Evolutionary conservation across 2,329 filamentous ascomycete genomes (phyloP), one percentile per base, ranked within the genome.

Genomic region (Didymellaceae sp.): DNA sequence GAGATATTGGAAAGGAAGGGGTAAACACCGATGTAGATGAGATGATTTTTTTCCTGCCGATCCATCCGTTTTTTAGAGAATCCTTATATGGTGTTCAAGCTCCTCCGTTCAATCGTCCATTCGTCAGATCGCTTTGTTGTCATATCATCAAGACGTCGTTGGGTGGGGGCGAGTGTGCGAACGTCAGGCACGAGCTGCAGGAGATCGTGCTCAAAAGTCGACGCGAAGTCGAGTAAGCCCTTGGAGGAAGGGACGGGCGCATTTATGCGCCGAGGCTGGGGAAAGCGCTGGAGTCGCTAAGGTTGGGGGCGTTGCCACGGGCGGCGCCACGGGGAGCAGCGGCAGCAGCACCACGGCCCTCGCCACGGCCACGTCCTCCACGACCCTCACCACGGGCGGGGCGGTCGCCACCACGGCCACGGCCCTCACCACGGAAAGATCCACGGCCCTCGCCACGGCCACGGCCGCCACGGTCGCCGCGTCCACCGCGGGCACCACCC

Each of bases 361-460:
- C 44, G 35, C 44, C 72, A 59, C 71, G 80, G 58, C 82, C 79
- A 60, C 80, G 76, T 64, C 79, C 69, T 38, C 80, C 78, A 68
- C 80, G 77, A 57, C 80, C 76, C 55, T 73, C 71, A 42, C 62
- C 62, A 66, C 80, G 77, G 28, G 44, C 44, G 58, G 81, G 77
- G 52, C 80, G 76, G 57, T 71, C 65, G 54, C 77, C 73, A 54
- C 78, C 82, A 53, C 82, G 81, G 53, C 72, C 73, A 63, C 72
- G 80, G 58, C 82, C 79, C 59, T 80, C 76, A 61, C 80, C 73
- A 59, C 82, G 79, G 59, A 47, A 47, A 34, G 44, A 47, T 39
- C 78, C 73, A 57, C 83, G 81, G 61, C 82, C 80, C 55, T 79
- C 78, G 66, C 81, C 80, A 62, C 83, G 77, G 37, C 62, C 62